Base-by-base conservation (phyloP, 2,329 filamentous ascomycete genomes). In the Colletotrichum musicola region DNA sequence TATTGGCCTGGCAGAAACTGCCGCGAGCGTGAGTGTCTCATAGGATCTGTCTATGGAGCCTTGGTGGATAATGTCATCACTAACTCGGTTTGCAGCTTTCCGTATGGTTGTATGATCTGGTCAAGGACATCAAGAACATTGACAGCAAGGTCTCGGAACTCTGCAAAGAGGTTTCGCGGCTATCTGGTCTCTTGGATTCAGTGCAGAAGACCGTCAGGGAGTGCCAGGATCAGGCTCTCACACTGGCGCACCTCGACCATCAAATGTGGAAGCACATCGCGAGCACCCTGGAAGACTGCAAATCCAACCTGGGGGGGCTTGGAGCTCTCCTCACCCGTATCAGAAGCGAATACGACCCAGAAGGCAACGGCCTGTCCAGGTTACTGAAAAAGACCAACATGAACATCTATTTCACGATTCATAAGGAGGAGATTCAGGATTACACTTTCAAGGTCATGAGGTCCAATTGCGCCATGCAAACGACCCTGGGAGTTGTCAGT, bases 221-320 rank as follows among this genome's bases (percentile, higher is more conserved):
- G 18, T 58, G 40, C 22, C 55, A 58, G 55, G 12, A 5, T 12
- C 54, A 60, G 18, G 40, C 47, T 7, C 18, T 64, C 18, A 51
- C 40, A 13, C 27, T 59, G 30, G 62, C 44, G 16, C 53, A 59
- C 20, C 35, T 64, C 14, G 62, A 64, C 12, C 54, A 64, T 12
- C 54, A 64, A 46, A 64, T 64, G 54, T 64, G 62, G 62, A 42
- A 54, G 42, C 62, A 64, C 10, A 64, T 64, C 7, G n/a, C 49
- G 2, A 53, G 25, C 1, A 51, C 54, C 4, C 46, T 64, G 46
- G 54, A 38, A 13, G 62, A 64, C 55, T 64, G 62, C 22, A 16
- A 53, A n/a, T 56, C 14, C 46, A 64, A 40, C 38, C 14, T 64
- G 0, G 44, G 57, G 49, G 54, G 50, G 16, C 47, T 65, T 13